Evolutionary conservation across 2,329 filamentous ascomycete genomes (phyloP).

Genomic region (Arthrobotrys iridis): DNA sequence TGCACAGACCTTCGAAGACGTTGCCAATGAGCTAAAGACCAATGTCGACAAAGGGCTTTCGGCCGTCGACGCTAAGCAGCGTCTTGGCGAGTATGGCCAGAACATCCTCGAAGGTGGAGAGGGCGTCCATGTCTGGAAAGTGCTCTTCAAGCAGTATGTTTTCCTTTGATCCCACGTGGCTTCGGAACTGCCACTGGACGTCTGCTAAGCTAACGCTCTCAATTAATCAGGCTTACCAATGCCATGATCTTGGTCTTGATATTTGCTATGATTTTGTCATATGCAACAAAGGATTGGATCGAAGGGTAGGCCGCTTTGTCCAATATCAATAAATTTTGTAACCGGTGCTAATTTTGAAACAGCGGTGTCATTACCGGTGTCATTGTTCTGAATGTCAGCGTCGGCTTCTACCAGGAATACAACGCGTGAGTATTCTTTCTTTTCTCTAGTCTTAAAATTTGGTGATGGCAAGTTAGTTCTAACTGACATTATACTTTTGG

Average conservation of each 20-base stretch:
- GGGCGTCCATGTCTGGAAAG: slow-evolving; percentile 73
- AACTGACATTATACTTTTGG: slow-evolving; percentile 60
- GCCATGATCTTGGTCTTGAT: slow-evolving; percentile 63
- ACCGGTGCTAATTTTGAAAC: not conserved
- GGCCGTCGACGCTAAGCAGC: slow-evolving; percentile 69
- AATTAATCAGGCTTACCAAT: slow-evolving; percentile 37
- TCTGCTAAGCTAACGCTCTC: not conserved
- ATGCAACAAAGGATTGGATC: slow-evolving; percentile 70
- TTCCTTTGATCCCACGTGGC: slow-evolving; percentile 75
- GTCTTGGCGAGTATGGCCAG: slow-evolving; percentile 70
- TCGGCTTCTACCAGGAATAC: slow-evolving; percentile 69
- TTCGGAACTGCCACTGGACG: not conserved
- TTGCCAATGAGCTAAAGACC: slow-evolving; percentile 71
- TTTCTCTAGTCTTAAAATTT: slow-evolving; percentile 1
- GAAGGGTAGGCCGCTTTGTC: slow-evolving; percentile 62
- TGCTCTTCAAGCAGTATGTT: slow-evolving; percentile 75
- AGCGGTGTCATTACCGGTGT: slow-evolving; percentile 68
- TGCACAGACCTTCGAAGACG: slow-evolving; percentile 69
- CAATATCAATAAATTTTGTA: not conserved
- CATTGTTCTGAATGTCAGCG: slow-evolving; percentile 69
- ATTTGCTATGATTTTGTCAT: slow-evolving; percentile 69
- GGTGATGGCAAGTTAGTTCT: not conserved
- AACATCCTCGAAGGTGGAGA: slow-evolving; percentile 78
- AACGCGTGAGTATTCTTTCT: slow-evolving; percentile 51
- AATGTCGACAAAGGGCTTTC: slow-evolving; percentile 75